Evolutionary conservation across 1,284 basidiomycete genomes (phyloP), one percentile per base, ranked within the genome.

Genomic region (Irpex lacteus): DNA sequence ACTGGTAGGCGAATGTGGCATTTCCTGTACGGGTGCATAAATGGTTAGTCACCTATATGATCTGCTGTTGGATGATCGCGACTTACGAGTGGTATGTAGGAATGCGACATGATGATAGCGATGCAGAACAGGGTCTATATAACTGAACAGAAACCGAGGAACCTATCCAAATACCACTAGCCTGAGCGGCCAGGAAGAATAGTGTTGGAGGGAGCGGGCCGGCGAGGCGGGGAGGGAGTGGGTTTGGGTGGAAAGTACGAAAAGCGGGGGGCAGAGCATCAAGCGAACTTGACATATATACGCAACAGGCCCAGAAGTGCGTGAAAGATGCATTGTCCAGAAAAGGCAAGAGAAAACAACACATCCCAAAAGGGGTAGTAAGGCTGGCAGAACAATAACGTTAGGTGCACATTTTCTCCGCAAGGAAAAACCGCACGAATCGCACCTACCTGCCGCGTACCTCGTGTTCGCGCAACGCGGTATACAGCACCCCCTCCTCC

Each of bases 1-100:
- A 64, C 71, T 72, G 57, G 66, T 69, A 0, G 72, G 74, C 55
- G 69, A 72, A 54, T 65, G 60, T 6, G 65, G 65, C 13, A 64
- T 61, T 34, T 61, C 63, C 68, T 69, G 37, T 4, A 38, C 8
- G 36, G 7, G 36, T 56, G 26, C 11, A 47, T 36, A 18, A 18
- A 13, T 18, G 61, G 19, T 57, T 11, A 21, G 38, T 34, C n/a
- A 18, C 54, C 60, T 53, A 63, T 18, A 32, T 52, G 26, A 32
- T 8, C 21, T 34, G 36, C 47, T 21, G 8, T 6, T 15, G 18
- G 37, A n/a, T 18, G 7, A 60, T 18, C 7, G 50, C 5, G 13
- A 66, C 65, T 50, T 38, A 66, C 65, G 3, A 66, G 55, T 26
- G 62, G 44, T 18, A 37, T 26, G 37, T 66, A 66, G 15, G 61